Base-by-base conservation (phyloP, 805 yeast genomes). In the Candida piceae region DNA sequence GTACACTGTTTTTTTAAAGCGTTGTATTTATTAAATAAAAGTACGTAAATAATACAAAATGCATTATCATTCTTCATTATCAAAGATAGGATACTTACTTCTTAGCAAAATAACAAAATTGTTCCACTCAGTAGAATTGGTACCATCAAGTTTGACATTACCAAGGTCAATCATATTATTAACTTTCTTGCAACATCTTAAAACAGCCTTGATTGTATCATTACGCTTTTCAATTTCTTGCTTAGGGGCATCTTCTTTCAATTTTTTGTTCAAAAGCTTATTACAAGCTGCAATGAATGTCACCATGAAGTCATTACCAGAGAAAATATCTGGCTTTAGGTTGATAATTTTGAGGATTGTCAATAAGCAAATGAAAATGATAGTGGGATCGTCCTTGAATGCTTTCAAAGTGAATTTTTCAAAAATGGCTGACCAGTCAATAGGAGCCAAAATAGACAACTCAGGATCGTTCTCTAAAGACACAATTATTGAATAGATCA, bases 181-280 rank as follows among this genome's bases (percentile, higher is more conserved):
- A 5, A 54, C 35, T 34, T 53, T 57, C 28, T 48, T 49, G 35
- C 54, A 46, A 37, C 58, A 57, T 36, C 65, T 44, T n/a, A 59
- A 34, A 9, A 60, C 44, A 12, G 62, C 56, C 34, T 51, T 61
- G 28, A 50, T 40, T 4, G 58, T 48, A 42, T 77, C 83, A 39
- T 72, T 69, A 36, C 67, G 68, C 40, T 69, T 71, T 48, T 80
- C 87, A 17, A 72, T 57, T 39, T 79, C 86, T 53, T 80, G 85
- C 36, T 79, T 72, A n/a, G 79, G 76, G 7, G 86, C 81, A 36
- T 70, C 77, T 18, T 73, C 78, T 42, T 74, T 69, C 36, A 77
- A 58, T 42, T 72, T 77, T 36, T 69, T 69, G 28, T 63, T 64
- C 36, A 74, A 47, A 18, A 70, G 62, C 32, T 66, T 68, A 9